phyloP scores from a whole-genome alignment of 305 asterid genomes.

The Solanum hybrid region DNA sequence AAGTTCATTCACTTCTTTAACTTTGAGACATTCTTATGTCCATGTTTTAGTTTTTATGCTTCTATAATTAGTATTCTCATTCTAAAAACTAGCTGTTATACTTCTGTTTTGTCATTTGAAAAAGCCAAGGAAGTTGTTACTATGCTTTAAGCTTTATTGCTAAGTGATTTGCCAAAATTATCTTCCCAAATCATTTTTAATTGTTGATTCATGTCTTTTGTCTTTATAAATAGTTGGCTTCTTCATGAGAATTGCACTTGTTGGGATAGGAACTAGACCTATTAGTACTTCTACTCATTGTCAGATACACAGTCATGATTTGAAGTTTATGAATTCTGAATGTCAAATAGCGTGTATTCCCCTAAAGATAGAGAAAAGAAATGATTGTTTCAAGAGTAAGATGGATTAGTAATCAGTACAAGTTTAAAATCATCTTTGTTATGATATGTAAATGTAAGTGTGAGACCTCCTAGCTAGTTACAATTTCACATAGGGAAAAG shows the following conservation, averaged over 20 bases:
- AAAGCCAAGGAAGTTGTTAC: background rate
- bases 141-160: background rate
- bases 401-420: background rate
- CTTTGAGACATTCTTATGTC: slow-evolving; percentile 1
- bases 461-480: background rate
- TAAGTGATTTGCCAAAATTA: background rate
- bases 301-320: background rate
- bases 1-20: slow-evolving; percentile 5
- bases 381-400: background rate
- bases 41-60: background rate
- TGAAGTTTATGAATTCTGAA: background rate
- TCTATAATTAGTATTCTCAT: background rate
- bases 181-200: background rate
- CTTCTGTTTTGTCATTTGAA: background rate
- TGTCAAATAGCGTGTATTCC: background rate
- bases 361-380: background rate
- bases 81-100: background rate
- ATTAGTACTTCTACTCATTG: background rate
- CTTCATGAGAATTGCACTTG: background rate
- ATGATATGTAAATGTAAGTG: background rate
- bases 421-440: background rate
- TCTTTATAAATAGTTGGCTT: background rate
- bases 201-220: background rate
- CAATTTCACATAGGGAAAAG: background rate
- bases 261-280: background rate